Base-by-base conservation (phyloP, 2,329 filamentous ascomycete genomes). In the Neopestalotiopsis clavispora region DNA sequence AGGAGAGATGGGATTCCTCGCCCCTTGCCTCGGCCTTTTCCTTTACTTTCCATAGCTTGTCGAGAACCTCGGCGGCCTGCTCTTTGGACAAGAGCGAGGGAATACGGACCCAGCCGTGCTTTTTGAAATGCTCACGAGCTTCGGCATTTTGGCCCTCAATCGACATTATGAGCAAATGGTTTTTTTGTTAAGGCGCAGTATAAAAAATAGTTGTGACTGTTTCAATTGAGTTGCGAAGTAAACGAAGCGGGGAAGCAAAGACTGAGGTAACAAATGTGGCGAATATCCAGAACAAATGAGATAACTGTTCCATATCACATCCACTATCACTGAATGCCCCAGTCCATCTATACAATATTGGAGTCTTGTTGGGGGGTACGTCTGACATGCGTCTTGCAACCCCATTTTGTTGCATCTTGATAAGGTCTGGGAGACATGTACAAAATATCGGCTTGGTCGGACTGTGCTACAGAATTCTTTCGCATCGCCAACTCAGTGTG, bases 81-180 rank as follows among this genome's bases (percentile, higher is more conserved):
- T 72, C 71, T 45, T 68, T 60, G 45, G 52, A 59, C n/a, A 78
- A 69, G 7, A 78, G 71, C 32, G 73, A 68, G 0, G 76, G 75
- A 23, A 78, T 70, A 10, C 72, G 65, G n/a, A 67, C 69, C 73
- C 73, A 77, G 28, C 75, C 75, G 45, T 78, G 72, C 58, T 73
- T 69, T 23, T 73, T 70, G 17, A 78, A n/a, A n/a, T 69, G 65
- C 20, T 66, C 49, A 32, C 64, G 64, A 57, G 64, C 64, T 23
- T 66, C 49, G n/a, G 64, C 13, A 34, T 57, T 20, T 20, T 66
- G 64, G 57, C 28, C 12, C 17, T 38, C 60, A 23, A 13, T 63
- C 13, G 38, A 63, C 60, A 63, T 63, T 63, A 38, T 20, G n/a
- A 17, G 1, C 4, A 9, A 2, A 7, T 23, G n/a, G 10, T 52